A percentile compares a stretch with the other conserved stretches of the same genome.
Evolutionary conservation across 1,284 basidiomycete genomes (phyloP).

Genomic region (Kwoniella shivajii): DNA sequence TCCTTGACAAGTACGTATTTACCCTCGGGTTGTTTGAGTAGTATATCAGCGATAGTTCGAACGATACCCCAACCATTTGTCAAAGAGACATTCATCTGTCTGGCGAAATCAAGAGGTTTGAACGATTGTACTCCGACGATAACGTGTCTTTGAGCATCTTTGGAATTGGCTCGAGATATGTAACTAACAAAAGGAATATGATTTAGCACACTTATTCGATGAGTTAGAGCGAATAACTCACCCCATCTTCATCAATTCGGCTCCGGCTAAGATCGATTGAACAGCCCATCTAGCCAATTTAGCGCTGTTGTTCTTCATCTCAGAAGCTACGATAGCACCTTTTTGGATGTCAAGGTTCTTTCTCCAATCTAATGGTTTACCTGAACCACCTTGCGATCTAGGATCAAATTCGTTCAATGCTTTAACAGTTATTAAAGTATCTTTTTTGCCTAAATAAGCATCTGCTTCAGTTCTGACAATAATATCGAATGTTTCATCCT

Average conservation of each 20-base stretch:
- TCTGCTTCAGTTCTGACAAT: conserved; percentile 97
- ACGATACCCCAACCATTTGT: conserved; percentile 99
- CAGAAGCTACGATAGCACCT: conserved; percentile 96
- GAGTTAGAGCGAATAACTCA: conserved; percentile 53
- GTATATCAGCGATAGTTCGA: conserved; percentile 85
- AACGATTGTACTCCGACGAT: conserved; percentile 93
- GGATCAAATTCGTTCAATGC: conserved; percentile 97
- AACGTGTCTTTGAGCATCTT: conserved; percentile 93
- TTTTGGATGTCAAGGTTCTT: conserved; percentile 93
- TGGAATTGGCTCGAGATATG: conserved; percentile 89
- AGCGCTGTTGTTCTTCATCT: conserved; percentile 99
- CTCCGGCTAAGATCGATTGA: conserved; percentile 92
- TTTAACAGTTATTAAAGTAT: conserved; percentile 78
- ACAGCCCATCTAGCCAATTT: conserved; percentile 98
- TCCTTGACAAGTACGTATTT: conserved; percentile 95
- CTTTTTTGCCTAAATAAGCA: conserved; percentile 69
- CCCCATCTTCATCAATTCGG: conserved; percentile 98
- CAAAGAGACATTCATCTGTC: conserved; percentile 92
- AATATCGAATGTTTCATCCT: conserved; percentile 81
- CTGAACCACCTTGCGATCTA: conserved; percentile 69
- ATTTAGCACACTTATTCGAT: too few relatives aligned
- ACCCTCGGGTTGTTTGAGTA: conserved; percentile 93
- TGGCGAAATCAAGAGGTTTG: conserved; percentile 92
- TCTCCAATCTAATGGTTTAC: conserved; percentile 88
- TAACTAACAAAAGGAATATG: conserved; percentile 45